phyloP scores from a whole-genome alignment of 1,284 basidiomycete species.

The Ceratobasidium sp. region DNA sequence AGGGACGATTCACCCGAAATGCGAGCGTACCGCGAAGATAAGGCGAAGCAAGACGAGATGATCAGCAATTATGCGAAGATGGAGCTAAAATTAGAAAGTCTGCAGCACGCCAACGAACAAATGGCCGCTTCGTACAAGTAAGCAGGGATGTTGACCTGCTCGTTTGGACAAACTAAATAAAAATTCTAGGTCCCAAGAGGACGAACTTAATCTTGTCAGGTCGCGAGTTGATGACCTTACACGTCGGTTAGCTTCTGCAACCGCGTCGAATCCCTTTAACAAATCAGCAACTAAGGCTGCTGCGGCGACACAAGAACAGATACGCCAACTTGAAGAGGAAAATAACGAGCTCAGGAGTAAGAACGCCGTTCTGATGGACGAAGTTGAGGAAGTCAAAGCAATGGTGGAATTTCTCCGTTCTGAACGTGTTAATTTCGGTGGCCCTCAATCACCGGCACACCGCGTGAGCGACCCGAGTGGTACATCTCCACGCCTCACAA shows the following conservation, averaged over 20 bases:
- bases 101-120: conserved; percentile 48
- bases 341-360: conserved; percentile 44
- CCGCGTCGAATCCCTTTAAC: conserved; percentile 23
- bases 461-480: conserved; percentile 37
- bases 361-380: conserved; percentile 48
- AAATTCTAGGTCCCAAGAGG: conserved; percentile 35
- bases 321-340: conserved; percentile 46
- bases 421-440: conserved; percentile 42
- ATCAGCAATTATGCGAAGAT: conserved; percentile 47
- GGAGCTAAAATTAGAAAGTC: conserved; percentile 46
- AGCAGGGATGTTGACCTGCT: not conserved
- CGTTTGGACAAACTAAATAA: not conserved
- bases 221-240: conserved; percentile 30
- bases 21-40: conserved; percentile 43
- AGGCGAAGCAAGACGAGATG: conserved; percentile 42
- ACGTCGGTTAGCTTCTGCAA: conserved; percentile 30
- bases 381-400: conserved; percentile 49
- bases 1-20: conserved; percentile 51
- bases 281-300: conserved; percentile 39
- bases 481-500: conserved; percentile 26
- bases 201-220: conserved; percentile 23
- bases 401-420: conserved; percentile 49
- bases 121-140: conserved; percentile 41
- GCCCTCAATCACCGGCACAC: conserved; percentile 27
- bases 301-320: conserved; percentile 43